These are phyloP conservation scores for Candida labiduridarum DNA, from an alignment of 1,139 yeast genomes.

Conservation along the genomic window DNA sequence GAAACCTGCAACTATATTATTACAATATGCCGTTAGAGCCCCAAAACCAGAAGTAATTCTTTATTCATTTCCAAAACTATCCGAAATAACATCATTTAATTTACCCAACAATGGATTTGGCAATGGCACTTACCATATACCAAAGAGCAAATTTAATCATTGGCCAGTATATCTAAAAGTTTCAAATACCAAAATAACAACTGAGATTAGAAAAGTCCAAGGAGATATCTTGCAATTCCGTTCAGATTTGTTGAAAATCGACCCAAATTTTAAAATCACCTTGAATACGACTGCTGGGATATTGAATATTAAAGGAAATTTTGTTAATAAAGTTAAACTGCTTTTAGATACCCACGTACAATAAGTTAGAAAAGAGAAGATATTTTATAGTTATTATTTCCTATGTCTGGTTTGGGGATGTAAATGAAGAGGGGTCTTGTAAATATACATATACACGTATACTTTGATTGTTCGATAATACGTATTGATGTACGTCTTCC, in stretches of 20 bases:
- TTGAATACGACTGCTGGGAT: constrained; percentile 43
- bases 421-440: constrained; percentile 2
- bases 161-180: constrained; percentile 70
- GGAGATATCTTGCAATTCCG: constrained; percentile 65
- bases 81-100: constrained; percentile 7
- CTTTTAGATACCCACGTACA: constrained; percentile 27
- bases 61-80: constrained; percentile 10
- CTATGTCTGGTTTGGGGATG: neutral
- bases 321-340: constrained; percentile 44
- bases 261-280: constrained; percentile 34
- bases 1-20: constrained; percentile 20
- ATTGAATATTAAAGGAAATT: constrained; percentile 61
- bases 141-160: constrained; percentile 60
- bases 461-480: neutral
- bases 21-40: constrained; percentile 4
- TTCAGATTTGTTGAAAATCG: constrained; percentile 54
- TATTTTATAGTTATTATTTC: no score
- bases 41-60: constrained; percentile 7
- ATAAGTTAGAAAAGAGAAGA: neutral
- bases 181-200: constrained; percentile 54
- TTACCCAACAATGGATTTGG: constrained; percentile 44
- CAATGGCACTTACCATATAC: constrained; percentile 46
- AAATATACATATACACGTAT: constrained; percentile 5
- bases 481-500: neutral
- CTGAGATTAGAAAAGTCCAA: constrained; percentile 64